Percentiles rank a stretch among this genome's conserved stretches.
Evolutionary conservation across 2,329 filamentous ascomycete species (phyloP).

Genomic region (Hymenotorrendiella dingleyae): DNA sequence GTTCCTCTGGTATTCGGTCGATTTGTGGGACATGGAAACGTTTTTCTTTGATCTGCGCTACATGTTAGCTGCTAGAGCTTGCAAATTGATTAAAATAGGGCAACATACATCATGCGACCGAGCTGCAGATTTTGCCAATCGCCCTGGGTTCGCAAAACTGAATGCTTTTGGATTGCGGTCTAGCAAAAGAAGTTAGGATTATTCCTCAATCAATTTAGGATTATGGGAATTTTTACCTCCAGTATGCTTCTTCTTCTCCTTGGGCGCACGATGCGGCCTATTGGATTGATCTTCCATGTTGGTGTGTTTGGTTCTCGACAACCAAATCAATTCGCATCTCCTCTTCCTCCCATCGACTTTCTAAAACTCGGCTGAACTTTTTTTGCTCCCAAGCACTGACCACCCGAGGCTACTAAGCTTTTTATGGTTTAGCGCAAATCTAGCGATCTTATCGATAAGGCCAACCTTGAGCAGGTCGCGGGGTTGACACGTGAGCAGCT

Average conservation of each 20-base stretch:
- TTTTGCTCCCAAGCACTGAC: slow-evolving; percentile 3
- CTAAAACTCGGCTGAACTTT: slow-evolving; percentile 7
- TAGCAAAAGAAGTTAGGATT: slow-evolving; percentile 15
- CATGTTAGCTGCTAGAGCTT: slow-evolving; percentile 11
- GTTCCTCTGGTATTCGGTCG: slow-evolving; percentile 91
- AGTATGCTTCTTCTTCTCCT: slow-evolving; percentile 78
- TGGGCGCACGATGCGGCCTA: slow-evolving; percentile 76
- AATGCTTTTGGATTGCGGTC: slow-evolving; percentile 34
- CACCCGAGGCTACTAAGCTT: too few species aligned
- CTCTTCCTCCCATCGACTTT: too few species aligned
- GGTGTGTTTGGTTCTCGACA: slow-evolving; percentile 18
- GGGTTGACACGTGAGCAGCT: too few species aligned
- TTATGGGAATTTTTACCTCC: slow-evolving; percentile 46
- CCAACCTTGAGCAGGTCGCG: too few species aligned
- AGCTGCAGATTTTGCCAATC: slow-evolving; percentile 36
- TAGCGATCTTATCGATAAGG: slow-evolving; percentile 7
- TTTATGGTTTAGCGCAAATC: too few species aligned
- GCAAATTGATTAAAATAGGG: background rate
- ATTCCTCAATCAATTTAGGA: background rate
- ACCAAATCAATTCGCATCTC: background rate
- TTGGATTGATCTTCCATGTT: slow-evolving; percentile 83
- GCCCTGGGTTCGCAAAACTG: slow-evolving; percentile 32
- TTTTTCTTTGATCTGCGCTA: slow-evolving; percentile 78
- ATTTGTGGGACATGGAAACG: slow-evolving; percentile 93
- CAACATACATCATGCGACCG: slow-evolving; percentile 46